These are phyloP conservation scores for Yamadazyma paraphyllophila DNA, from an alignment of 805 yeast genomes.

Conservation along the genomic window DNA sequence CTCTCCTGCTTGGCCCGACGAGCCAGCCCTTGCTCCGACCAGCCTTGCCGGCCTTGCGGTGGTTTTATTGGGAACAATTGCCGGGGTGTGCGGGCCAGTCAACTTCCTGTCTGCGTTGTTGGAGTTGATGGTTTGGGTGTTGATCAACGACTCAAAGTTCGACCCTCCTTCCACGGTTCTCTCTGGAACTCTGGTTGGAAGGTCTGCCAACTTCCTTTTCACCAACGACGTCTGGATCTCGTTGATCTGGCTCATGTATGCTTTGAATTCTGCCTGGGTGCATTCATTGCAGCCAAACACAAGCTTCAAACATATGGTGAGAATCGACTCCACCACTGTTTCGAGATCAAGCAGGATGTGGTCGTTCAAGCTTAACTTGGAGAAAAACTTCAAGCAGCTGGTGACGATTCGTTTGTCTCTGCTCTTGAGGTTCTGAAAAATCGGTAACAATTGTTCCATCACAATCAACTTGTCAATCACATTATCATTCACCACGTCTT, in stretches of 20 bases:
- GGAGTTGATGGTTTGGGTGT: conserved; percentile 20
- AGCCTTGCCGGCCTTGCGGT: neutral
- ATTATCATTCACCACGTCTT: conserved; percentile 53
- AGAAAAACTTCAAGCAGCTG: conserved; percentile 45
- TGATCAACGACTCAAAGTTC: conserved; percentile 28
- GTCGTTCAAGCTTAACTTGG: conserved; percentile 45
- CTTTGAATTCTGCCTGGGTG: conserved; percentile 30
- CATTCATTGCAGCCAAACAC: conserved; percentile 41
- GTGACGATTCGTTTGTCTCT: conserved; percentile 64
- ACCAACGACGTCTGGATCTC: conserved; percentile 21
- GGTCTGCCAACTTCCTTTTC: conserved; percentile 18
- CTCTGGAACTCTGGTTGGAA: conserved; percentile 14
- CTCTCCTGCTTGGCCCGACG: too few species aligned
- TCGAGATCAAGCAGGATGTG: conserved; percentile 32
- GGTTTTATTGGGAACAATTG: conserved; percentile 4
- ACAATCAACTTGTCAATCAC: conserved; percentile 70
- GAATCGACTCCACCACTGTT: conserved; percentile 24
- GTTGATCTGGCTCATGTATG: conserved; percentile 22
- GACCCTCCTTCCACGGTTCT: neutral
- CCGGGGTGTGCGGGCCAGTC: conserved; percentile 5
- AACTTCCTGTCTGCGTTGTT: conserved; percentile 11
- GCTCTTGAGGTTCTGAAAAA: conserved; percentile 72
- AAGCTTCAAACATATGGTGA: conserved; percentile 32
- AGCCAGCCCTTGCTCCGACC: neutral
- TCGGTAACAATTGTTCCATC: conserved; percentile 76